These are phyloP conservation scores for Mortierella sp. DNA, from an alignment of 371 early-diverging fungal genomes.

Conservation along the genomic window DNA sequence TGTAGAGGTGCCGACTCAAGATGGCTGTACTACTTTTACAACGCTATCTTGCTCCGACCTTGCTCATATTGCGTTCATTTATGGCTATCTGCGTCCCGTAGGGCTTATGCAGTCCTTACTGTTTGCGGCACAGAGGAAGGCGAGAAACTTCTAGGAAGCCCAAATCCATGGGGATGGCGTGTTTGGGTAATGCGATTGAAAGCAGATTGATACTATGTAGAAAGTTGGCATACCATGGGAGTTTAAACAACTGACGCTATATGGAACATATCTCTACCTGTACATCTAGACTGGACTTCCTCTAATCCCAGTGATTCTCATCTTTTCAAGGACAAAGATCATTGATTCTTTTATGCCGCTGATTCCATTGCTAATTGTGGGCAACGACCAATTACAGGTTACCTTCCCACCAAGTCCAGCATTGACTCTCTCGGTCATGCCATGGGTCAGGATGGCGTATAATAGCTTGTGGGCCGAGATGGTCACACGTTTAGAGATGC, in stretches of 20 bases:
- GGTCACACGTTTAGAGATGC: slow-evolving; percentile 43
- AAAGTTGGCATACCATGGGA: not conserved
- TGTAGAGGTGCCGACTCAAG: no score
- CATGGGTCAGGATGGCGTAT: slow-evolving; percentile 71
- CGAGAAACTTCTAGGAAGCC: slow-evolving; percentile 70
- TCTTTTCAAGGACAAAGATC: slow-evolving; percentile 67
- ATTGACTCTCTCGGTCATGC: slow-evolving; percentile 66
- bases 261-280: not conserved
- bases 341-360: slow-evolving; percentile 67
- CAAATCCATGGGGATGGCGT: slow-evolving; percentile 73
- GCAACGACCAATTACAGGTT: slow-evolving; percentile 60
- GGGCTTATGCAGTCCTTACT: slow-evolving; percentile 77
- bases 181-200: slow-evolving; percentile 66
- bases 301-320: slow-evolving; percentile 72
- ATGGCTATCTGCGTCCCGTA: slow-evolving; percentile 26
- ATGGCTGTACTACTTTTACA: no score
- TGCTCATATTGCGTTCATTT: not conserved
- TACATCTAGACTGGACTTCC: slow-evolving; percentile 63
- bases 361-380: slow-evolving; percentile 61
- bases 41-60: not conserved
- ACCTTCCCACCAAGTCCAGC: slow-evolving; percentile 70
- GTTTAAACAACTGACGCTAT: not conserved
- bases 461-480: slow-evolving; percentile 62
- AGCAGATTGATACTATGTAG: slow-evolving; percentile 12
- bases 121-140: slow-evolving; percentile 77